phyloP scores from a whole-genome alignment of 2,329 filamentous ascomycete genomes.

The Sporothrix dimorphospora region DNA sequence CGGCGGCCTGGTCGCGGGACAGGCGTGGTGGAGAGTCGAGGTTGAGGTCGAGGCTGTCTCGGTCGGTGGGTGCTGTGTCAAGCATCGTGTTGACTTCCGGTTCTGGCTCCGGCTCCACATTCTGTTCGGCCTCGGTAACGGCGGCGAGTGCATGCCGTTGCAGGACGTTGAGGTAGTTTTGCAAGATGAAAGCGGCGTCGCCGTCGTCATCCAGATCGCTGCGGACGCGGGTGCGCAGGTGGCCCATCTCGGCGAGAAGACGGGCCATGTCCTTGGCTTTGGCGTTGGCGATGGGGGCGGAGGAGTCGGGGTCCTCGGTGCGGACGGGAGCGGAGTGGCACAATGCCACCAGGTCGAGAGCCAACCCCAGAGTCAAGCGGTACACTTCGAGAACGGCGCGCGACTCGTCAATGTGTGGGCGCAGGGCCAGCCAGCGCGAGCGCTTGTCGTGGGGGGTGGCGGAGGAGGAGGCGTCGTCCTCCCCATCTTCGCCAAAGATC shows the following conservation, averaged over 20 bases:
- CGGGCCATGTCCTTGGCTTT: constrained; percentile 39
- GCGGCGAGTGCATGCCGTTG: constrained; percentile 59
- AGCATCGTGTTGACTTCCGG: not conserved
- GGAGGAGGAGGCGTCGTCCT: not conserved
- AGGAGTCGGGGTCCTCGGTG: constrained; percentile 24
- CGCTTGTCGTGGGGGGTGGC: constrained; percentile 41
- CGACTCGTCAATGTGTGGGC: constrained; percentile 41
- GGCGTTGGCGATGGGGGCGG: constrained; percentile 29
- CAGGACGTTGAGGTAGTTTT: constrained; percentile 69
- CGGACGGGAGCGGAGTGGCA: not conserved
- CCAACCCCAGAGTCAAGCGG: constrained; percentile 45
- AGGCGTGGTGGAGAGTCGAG: not conserved
- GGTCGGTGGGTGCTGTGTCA: not conserved
- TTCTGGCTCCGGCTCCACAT: not conserved
- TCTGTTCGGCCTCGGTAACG: not conserved
- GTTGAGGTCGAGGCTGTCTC: not conserved
- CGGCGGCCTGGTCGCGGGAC: constrained; percentile 10
- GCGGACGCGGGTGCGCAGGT: constrained; percentile 41
- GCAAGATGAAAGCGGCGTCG: constrained; percentile 69
- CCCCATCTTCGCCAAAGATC: constrained; percentile 37
- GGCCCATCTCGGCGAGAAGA: constrained; percentile 43
- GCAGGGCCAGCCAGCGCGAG: constrained; percentile 43
- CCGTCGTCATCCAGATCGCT: constrained; percentile 62
- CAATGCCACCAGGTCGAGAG: constrained; percentile 47
- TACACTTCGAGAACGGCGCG: constrained; percentile 45